phyloP scores from a whole-genome alignment of 306 rosid genomes.

The Cucumis cinereus region DNA sequence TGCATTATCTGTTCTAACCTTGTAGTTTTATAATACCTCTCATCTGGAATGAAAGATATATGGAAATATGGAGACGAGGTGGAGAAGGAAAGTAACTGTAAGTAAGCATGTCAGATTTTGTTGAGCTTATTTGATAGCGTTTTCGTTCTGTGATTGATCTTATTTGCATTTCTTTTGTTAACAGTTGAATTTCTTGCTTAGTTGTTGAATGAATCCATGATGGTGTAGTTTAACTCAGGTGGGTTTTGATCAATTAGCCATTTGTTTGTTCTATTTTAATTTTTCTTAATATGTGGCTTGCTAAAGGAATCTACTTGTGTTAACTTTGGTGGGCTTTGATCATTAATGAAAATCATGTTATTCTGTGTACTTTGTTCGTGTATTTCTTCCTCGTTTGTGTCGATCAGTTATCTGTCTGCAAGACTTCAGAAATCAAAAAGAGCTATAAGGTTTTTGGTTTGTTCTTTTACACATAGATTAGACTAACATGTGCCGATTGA shows the following conservation, averaged over 20 bases:
- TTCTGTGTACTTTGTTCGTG: neutral
- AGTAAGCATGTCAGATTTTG: no score
- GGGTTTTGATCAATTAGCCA: no score
- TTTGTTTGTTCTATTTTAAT: neutral
- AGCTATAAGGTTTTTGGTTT: neutral
- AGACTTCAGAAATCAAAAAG: neutral
- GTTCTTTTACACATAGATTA: neutral
- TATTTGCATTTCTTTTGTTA: no score
- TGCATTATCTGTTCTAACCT: no score
- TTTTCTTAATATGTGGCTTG: neutral
- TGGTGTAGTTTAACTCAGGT: neutral
- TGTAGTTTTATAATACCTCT: no score
- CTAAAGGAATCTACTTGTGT: neutral
- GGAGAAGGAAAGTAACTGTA: no score
- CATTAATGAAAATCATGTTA: neutral
- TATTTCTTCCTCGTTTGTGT: neutral
- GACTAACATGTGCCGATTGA: neutral
- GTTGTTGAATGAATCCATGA: neutral
- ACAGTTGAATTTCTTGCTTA: no score
- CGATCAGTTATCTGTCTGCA: neutral
- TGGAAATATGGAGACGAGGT: no score
- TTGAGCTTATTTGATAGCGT: neutral
- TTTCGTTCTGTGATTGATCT: no score
- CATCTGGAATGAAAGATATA: no score
- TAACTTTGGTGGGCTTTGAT: neutral